These are phyloP conservation scores for Capsicum chinense DNA, from an alignment of 257 asterid genomes.

Conservation along the genomic window DNA sequence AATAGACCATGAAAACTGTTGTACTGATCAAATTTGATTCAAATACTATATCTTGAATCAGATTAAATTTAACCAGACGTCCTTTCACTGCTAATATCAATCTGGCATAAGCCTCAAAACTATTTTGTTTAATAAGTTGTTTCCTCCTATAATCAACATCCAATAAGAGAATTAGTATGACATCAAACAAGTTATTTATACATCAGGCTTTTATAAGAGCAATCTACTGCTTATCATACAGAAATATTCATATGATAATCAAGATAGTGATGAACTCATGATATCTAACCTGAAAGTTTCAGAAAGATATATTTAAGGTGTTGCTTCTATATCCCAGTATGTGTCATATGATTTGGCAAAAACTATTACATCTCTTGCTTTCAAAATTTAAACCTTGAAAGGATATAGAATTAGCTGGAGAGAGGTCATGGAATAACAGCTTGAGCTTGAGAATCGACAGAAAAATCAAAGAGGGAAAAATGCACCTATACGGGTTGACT, in stretches of 20 bases:
- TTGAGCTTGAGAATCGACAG: background rate
- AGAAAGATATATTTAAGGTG: background rate
- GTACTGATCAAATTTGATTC: background rate
- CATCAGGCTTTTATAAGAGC: background rate
- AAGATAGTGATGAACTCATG: background rate
- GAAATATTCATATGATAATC: constrained; percentile 9
- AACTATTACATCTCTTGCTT: background rate
- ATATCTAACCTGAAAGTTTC: background rate
- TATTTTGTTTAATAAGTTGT: background rate
- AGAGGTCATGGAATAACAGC: background rate
- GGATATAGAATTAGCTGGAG: background rate
- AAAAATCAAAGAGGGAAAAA: background rate
- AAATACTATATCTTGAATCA: too few species aligned
- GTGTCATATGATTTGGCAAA: background rate
- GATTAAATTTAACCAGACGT: background rate
- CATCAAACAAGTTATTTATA: background rate
- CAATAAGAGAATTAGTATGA: background rate
- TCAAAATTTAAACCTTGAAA: background rate
- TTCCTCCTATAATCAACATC: constrained; percentile 1
- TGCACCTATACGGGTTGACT: background rate
- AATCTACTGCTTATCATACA: background rate
- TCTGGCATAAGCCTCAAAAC: background rate
- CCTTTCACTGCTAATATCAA: background rate
- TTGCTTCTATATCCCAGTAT: background rate
- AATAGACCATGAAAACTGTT: background rate